Evolutionary conservation across 2,329 filamentous ascomycete species (phyloP), one percentile per base, ranked within the genome.

Genomic region (Trichoderma brevicompactum): DNA sequence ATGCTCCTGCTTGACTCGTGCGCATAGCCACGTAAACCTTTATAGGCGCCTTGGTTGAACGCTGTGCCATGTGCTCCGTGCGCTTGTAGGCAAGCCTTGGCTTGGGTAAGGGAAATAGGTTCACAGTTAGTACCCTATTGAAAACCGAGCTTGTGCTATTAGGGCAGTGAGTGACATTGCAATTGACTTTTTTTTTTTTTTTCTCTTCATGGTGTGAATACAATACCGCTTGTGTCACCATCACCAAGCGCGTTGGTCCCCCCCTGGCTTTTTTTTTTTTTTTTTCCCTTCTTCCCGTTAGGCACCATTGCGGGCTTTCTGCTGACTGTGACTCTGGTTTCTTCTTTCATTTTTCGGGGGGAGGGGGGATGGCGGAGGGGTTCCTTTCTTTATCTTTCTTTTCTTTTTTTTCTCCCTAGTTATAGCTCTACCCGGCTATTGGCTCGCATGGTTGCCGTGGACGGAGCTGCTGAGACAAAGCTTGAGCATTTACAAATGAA

Each of bases 1-100:
- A 46, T 38, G 40, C 34, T 63, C 49, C 40, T 63, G 50, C 59
- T 63, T 63, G 59, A 63, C 59, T 63, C 59, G 49, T 46, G 59
- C 59, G 38, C 49, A 62, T 23, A 17, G 23, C 58, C 17, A 40
- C 19, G 5, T 15, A 38, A 9, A 9, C 5, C 15, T 32, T 28
- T n/a, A 23, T 28, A 52, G 38, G 28, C 36, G 32, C 19, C 36
- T 34, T 38, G 3, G 10, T 19, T 32, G 46, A 41, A 44, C 49
- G 48, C 38, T 41, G 48, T 46, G 17, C 49, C 32, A 28, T 15
- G 17, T 40, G 49, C 59, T 54, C 40, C 38, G 40, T 63, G 49
- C 40, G 50, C 48, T 17, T 17, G 56, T 60, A 41, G 44, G 3
- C 12, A 6, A 5, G 54, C 23, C 54, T 44, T 44, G 40, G n/a